phyloP scores from a whole-genome alignment of 768 basidiomycete genomes.

The Pleurotus platypus region DNA sequence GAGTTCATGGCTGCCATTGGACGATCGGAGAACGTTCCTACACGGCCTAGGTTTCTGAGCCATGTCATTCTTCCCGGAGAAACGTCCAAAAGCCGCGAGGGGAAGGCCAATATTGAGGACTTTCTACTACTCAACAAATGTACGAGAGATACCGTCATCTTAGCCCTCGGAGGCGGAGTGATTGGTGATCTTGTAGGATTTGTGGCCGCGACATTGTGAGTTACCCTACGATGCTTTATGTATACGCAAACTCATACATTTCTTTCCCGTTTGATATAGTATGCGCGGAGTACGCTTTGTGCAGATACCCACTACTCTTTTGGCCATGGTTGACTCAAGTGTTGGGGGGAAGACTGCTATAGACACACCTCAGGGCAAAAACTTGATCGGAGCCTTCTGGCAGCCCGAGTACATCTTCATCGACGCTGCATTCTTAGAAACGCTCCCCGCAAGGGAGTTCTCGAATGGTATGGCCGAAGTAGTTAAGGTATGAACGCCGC shows the following conservation, averaged over 20 bases:
- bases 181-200: constrained; percentile 97
- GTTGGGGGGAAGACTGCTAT: constrained; percentile 99
- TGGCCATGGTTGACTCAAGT: constrained; percentile 98
- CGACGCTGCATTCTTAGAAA: constrained; percentile 93
- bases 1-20: constrained; percentile 54
- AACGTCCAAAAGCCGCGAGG: constrained; percentile 85
- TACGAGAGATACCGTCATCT: constrained; percentile 88
- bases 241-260: constrained; percentile 2
- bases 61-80: constrained; percentile 89
- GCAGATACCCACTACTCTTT: constrained; percentile 93
- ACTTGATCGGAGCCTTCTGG: constrained; percentile 98
- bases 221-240: background rate
- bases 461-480: constrained; percentile 99
- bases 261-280: constrained; percentile 36
- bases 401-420: constrained; percentile 98
- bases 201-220: constrained; percentile 92
- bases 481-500: constrained; percentile 67
- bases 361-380: constrained; percentile 97
- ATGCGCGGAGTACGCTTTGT: constrained; percentile 97
- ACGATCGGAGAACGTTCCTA: constrained; percentile 15
- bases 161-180: constrained; percentile 95
- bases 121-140: constrained; percentile 84
- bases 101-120: constrained; percentile 93
- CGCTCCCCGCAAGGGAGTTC: constrained; percentile 87
- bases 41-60: constrained; percentile 65